These are phyloP conservation scores for Metschnikowia lunata DNA, from an alignment of 805 yeast genomes.

Conservation along the genomic window DNA sequence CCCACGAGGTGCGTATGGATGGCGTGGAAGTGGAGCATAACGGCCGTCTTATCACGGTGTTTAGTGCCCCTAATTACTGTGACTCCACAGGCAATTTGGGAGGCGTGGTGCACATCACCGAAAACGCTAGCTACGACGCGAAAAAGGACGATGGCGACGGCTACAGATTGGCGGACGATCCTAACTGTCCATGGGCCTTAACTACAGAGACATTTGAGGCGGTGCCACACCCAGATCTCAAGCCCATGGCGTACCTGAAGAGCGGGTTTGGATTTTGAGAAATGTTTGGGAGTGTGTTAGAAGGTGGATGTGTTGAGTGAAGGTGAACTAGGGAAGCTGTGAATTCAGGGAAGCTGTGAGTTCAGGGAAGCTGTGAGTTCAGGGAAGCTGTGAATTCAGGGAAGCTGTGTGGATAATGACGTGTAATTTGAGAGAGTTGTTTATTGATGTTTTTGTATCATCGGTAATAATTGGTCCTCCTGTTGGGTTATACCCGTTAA, in stretches of 20 bases:
- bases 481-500: no score
- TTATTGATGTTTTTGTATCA: no score
- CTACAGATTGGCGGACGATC: slow-evolving; percentile 31
- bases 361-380: no score
- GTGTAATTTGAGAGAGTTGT: no score
- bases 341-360: no score
- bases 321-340: no score
- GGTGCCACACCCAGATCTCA: slow-evolving; percentile 83
- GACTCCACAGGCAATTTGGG: slow-evolving; percentile 90
- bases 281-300: neutral
- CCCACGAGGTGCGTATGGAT: slow-evolving; percentile 91
- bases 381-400: no score
- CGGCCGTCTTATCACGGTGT: slow-evolving; percentile 86
- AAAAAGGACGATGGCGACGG: slow-evolving; percentile 44
- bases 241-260: slow-evolving; percentile 86
- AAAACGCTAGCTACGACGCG: slow-evolving; percentile 41
- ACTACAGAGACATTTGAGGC: slow-evolving; percentile 65
- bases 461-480: no score
- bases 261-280: slow-evolving; percentile 38
- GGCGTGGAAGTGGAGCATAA: slow-evolving; percentile 89
- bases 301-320: no score
- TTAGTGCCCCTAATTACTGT: slow-evolving; percentile 97
- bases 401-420: no score
- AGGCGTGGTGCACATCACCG: slow-evolving; percentile 73
- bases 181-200: slow-evolving; percentile 44